Evolutionary conservation across 2,329 filamentous ascomycete genomes (phyloP).

Genomic region (Cordyceps tenuipes): DNA sequence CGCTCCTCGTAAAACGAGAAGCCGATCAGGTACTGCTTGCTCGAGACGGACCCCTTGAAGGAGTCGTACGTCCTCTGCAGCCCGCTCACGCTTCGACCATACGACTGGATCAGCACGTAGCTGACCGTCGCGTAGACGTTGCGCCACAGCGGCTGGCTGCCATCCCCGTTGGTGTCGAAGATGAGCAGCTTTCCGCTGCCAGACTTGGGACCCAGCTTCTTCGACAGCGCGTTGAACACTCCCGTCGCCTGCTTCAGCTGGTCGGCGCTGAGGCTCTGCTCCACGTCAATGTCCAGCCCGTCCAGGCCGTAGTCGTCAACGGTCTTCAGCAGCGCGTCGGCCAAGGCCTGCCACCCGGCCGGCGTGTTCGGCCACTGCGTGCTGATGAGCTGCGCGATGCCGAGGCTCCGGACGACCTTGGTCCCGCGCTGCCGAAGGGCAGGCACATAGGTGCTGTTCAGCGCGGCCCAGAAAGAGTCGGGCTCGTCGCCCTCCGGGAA

Average conservation of each 20-base stretch:
- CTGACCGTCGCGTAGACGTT: conserved; percentile 3
- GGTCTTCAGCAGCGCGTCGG: background rate
- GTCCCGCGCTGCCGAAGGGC: conserved; percentile 1
- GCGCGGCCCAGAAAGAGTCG: background rate
- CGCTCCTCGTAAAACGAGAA: conserved; percentile 12
- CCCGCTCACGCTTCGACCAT: conserved; percentile 5
- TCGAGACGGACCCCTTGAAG: background rate
- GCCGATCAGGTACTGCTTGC: conserved; percentile 10
- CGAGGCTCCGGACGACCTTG: conserved; percentile 5
- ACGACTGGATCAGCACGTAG: conserved; percentile 11
- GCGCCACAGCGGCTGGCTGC: conserved; percentile 4
- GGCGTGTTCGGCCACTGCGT: background rate
- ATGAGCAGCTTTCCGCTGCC: conserved; percentile 9
- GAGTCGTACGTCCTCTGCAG: conserved; percentile 5
- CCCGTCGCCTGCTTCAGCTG: conserved; percentile 8
- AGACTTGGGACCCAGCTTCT: conserved; percentile 9
- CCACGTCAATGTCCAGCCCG: conserved; percentile 11
- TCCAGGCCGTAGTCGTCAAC: conserved; percentile 4
- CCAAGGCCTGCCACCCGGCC: background rate
- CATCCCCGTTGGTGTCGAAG: conserved; percentile 10
- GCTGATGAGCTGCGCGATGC: background rate
- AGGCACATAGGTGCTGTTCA: conserved; percentile 3
- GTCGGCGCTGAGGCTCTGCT: background rate
- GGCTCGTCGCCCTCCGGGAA: conserved; percentile 5
- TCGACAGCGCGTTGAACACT: conserved; percentile 9